These are phyloP conservation scores for Colletotrichum agaves DNA, from an alignment of 2,329 filamentous ascomycete species.

Conservation along the genomic window DNA sequence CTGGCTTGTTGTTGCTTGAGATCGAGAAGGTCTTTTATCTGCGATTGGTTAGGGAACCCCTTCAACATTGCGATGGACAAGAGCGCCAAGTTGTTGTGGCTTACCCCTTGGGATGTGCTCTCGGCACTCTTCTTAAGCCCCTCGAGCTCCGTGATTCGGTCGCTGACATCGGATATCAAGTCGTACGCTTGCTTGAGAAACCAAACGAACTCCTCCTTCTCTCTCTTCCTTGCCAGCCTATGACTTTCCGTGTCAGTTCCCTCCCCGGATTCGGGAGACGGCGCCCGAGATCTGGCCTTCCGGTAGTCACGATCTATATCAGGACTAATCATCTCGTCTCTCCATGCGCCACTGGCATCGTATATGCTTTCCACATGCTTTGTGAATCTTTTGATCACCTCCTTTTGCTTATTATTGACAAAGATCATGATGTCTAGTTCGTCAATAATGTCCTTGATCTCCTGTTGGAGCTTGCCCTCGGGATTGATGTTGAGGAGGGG, in stretches of 20 bases:
- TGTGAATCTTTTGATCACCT: constrained; percentile 45
- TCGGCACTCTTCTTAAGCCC: constrained; percentile 46
- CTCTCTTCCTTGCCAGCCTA: not conserved
- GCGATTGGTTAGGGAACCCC: no score
- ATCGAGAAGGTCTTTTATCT: constrained; percentile 51
- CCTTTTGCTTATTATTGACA: constrained; percentile 49
- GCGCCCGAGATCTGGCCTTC: not conserved
- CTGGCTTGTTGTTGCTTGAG: constrained; percentile 59
- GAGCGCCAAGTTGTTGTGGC: not conserved
- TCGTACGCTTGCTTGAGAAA: constrained; percentile 42
- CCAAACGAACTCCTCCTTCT: constrained; percentile 39
- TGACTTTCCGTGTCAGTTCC: not conserved
- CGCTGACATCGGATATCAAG: constrained; percentile 40
- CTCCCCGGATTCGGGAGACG: not conserved
- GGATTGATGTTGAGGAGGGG: constrained; percentile 53
- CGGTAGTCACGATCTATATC: not conserved
- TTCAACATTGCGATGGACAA: no score
- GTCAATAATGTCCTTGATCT: constrained; percentile 59
- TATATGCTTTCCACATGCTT: constrained; percentile 37
- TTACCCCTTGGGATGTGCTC: constrained; percentile 47
- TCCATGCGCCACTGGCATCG: not conserved
- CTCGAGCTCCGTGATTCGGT: constrained; percentile 48
- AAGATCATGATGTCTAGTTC: constrained; percentile 59
- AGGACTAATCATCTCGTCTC: not conserved
- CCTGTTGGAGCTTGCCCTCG: constrained; percentile 54